Base-by-base conservation (phyloP, 2,329 filamentous ascomycete genomes). In the Colletotrichum euphorbiae region DNA sequence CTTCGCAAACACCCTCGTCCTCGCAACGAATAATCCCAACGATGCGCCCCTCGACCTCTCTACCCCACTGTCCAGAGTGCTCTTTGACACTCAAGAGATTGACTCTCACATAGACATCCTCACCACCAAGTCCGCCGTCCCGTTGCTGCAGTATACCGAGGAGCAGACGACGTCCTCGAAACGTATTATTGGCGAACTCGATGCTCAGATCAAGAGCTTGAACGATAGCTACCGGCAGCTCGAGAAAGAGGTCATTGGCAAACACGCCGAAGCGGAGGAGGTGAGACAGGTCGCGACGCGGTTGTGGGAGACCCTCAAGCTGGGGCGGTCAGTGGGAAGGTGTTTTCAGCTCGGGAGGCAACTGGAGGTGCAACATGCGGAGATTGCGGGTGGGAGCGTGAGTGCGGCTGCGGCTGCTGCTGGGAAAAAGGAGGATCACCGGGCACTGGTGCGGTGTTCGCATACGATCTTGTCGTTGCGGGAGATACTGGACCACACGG, bases 31-130 rank as follows among this genome's bases (percentile, higher is more conserved):
- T 83, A 97, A 98, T 81, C 86, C 93, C 67, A 93, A 91, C 72
- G 96, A 98, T 80, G 91, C 91, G 2, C 92, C 93, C 6, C 88
- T 98, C 74, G 96, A 99, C 79, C 91, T 99, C 65, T 95, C 94
- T 6, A 98, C 96, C 15, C 95, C 96, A 3, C 87, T 99, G 54
- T 97, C 94, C 5, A 90, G 93, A 62, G 94, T 98, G 5, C 89
- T 98, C 6, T 99, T 99, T 80, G 96, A 99, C 80, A 91, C 96
- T 3, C 96, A 98, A 77, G 96, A 98, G 80, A 91, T 99, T 72
- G 95, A 98, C 80, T 97, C 94, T 0, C 94, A 97, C 77, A 97
- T 99, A 71, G 93, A 99, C 78, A 87, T 89, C 3, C 86, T 98
- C 45, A 97, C 95, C 6, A 96, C 94, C 2, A 90, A 92, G 71